Conservation (phyloP, 2,329 filamentous ascomycete species). For the Gnomoniopsis sp. region DNA sequence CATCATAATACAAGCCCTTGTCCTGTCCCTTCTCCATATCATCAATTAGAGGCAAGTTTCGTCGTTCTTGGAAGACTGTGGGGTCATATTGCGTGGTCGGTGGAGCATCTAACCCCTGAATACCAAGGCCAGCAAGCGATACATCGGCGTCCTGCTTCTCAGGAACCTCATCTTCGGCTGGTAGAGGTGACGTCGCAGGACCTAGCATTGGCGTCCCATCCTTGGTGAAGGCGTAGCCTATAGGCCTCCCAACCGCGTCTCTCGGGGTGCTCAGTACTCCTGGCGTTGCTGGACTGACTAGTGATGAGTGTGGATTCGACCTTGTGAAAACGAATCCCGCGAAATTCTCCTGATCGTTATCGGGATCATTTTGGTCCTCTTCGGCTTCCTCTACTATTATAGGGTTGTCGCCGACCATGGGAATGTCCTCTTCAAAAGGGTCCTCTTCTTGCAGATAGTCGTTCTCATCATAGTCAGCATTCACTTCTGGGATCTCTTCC, state of each 20-base stretch:
- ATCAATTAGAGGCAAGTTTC: constrained; percentile 12
- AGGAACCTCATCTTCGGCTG: constrained; percentile 7
- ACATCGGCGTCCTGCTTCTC: constrained; percentile 16
- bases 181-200: constrained; percentile 15
- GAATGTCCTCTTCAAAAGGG: constrained; percentile 16
- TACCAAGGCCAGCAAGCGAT: constrained; percentile 37
- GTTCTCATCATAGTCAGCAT: constrained; percentile 43
- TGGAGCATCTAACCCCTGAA: constrained; percentile 32
- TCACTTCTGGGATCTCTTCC: constrained; percentile 61
- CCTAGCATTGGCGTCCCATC: constrained; percentile 34
- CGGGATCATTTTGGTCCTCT: constrained; percentile 38
- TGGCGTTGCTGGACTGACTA: constrained; percentile 47
- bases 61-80: constrained; percentile 17
- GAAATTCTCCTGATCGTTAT: constrained; percentile 59
- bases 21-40: constrained; percentile 27
- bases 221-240: constrained; percentile 54
- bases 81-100: constrained; percentile 19
- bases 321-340: constrained; percentile 57
- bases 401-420: constrained; percentile 18
- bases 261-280: constrained; percentile 50
- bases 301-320: constrained; percentile 48
- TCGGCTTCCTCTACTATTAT: constrained; percentile 20
- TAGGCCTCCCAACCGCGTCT: constrained; percentile 51
- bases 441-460: constrained; percentile 35
- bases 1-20: constrained; percentile 70